Conservation (phyloP, 2,329 filamentous ascomycete species). For the Colletotrichum tanaceti region DNA sequence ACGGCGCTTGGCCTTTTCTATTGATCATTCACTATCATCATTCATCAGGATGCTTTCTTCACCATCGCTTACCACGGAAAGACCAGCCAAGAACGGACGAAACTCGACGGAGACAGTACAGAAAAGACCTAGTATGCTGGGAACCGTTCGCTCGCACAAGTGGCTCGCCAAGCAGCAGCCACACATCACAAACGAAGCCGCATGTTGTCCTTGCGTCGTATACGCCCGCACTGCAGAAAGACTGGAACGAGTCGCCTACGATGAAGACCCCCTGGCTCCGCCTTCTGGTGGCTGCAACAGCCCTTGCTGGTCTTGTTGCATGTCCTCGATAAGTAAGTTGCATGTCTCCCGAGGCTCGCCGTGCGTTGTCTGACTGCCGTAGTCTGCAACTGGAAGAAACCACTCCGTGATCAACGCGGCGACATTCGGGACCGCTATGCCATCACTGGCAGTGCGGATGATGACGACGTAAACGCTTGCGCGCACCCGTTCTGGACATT, state of each 20-base stretch:
- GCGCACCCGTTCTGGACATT: constrained; percentile 24
- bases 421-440: constrained; percentile 28
- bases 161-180: constrained; percentile 17
- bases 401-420: constrained; percentile 16
- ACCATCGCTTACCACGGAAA: constrained; percentile 2
- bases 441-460: constrained; percentile 19
- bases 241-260: constrained; percentile 28
- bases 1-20: background rate
- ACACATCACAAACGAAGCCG: constrained; percentile 6
- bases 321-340: constrained; percentile 16
- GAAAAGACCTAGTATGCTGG: constrained; percentile 15
- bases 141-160: constrained; percentile 14
- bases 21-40: background rate
- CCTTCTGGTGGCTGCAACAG: constrained; percentile 11
- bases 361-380: background rate
- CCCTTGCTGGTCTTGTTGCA: constrained; percentile 25
- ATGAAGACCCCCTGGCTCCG: constrained; percentile 29
- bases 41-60: background rate
- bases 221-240: constrained; percentile 31
- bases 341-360: background rate
- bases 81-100: constrained; percentile 4
- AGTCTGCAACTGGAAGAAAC: constrained; percentile 22
- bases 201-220: constrained; percentile 20
- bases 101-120: constrained; percentile 21
- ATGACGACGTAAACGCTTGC: constrained; percentile 17